Evolutionary conservation across 495 filamentous ascomycete genomes (phyloP).

Genomic region (Poronia punctata): DNA sequence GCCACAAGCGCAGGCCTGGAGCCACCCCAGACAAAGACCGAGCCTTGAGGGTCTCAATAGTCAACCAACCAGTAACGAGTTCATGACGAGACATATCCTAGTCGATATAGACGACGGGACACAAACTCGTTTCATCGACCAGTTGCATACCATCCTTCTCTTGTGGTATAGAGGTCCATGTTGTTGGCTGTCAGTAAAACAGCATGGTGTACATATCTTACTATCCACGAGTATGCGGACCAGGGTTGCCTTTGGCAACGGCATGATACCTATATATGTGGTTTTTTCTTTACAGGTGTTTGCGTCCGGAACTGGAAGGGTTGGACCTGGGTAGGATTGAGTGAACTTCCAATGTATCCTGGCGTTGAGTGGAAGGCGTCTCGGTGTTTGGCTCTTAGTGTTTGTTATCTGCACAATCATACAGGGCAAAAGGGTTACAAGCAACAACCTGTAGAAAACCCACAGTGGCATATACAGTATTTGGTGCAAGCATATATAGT

Average conservation of each 20-base stretch:
- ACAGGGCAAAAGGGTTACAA: too few species aligned
- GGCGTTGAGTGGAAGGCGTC: slow-evolving; percentile 10
- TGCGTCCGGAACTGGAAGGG: slow-evolving; percentile 2
- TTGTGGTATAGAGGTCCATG: slow-evolving; percentile 3
- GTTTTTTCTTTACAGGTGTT: neutral
- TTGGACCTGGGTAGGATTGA: slow-evolving; percentile 5
- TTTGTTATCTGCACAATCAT: too few species aligned
- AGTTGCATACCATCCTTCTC: too few species aligned
- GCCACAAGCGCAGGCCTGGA: slow-evolving; percentile 68
- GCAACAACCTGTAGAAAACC: too few species aligned
- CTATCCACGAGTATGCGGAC: too few species aligned
- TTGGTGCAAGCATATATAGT: too few species aligned
- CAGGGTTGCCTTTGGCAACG: too few species aligned
- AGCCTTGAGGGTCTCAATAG: slow-evolving; percentile 7
- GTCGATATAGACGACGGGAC: too few species aligned
- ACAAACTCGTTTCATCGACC: too few species aligned
- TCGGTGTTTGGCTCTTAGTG: too few species aligned
- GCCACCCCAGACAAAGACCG: slow-evolving; percentile 36
- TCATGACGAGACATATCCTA: too few species aligned
- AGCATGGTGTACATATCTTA: neutral
- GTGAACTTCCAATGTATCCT: slow-evolving; percentile 1
- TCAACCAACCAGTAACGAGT: neutral
- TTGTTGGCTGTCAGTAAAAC: neutral
- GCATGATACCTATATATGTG: neutral
- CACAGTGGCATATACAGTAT: too few species aligned